Percentiles rank a stretch among this genome's conserved stretches.
phyloP scores from a whole-genome alignment of 768 basidiomycete species.

The Galerina marginata region DNA sequence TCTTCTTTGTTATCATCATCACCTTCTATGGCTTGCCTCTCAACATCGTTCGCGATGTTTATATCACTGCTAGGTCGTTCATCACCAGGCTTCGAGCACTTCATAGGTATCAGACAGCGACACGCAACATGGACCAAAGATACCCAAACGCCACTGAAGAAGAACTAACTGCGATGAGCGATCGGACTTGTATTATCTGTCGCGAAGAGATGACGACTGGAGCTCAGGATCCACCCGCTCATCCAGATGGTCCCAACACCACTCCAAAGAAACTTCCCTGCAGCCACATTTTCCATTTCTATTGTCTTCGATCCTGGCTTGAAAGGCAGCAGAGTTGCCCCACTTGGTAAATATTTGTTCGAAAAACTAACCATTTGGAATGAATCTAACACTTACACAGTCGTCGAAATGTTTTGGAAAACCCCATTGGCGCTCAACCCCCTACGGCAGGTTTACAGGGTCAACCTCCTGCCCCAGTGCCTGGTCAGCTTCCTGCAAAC shows the following conservation, averaged over 20 bases:
- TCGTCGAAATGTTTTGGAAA: constrained; percentile 79
- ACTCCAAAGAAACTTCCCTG: constrained; percentile 97
- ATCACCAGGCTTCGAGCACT: constrained; percentile 85
- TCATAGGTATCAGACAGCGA: constrained; percentile 91
- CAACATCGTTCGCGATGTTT: constrained; percentile 97
- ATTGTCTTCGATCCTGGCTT: constrained; percentile 96
- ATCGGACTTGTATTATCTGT: constrained; percentile 97
- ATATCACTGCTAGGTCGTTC: constrained; percentile 94
- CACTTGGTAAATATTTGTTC: constrained; percentile 74
- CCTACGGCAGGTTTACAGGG: constrained; percentile 32
- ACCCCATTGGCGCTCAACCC: constrained; percentile 37
- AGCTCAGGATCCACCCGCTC: constrained; percentile 33
- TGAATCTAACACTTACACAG: constrained; percentile 40
- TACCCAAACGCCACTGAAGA: constrained; percentile 92
- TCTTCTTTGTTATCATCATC: constrained; percentile 94
- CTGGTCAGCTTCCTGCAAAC: constrained; percentile 38
- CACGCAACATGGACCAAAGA: constrained; percentile 93
- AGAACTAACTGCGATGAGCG: constrained; percentile 81
- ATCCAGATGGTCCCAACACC: constrained; percentile 81
- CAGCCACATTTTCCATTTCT: constrained; percentile 97
- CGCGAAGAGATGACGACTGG: constrained; percentile 86
- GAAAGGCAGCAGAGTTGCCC: constrained; percentile 99
- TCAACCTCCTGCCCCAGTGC: constrained; percentile 30
- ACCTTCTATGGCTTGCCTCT: constrained; percentile 94
- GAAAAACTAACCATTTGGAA: constrained; percentile 3